Evolutionary conservation across 352 stramenopile species (phyloP).

Genomic region (Globisporangium abappressorium): DNA sequence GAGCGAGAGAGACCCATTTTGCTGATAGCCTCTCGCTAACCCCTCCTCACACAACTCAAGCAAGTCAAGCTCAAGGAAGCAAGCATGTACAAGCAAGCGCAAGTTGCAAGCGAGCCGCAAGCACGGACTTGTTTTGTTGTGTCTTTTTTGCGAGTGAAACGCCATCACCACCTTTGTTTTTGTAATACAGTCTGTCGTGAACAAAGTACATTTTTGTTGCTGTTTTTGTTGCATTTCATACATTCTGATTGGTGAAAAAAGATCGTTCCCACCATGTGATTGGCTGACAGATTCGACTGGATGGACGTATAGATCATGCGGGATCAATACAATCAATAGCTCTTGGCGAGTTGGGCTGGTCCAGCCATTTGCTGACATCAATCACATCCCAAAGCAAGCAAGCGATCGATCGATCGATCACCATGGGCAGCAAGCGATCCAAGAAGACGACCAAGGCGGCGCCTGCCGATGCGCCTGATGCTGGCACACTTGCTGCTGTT

Average conservation of each 20-base stretch:
- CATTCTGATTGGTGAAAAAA: conserved; percentile 18
- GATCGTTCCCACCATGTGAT: neutral
- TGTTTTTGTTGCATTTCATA: conserved; percentile 2
- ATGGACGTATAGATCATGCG: conserved; percentile 21
- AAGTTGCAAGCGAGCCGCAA: neutral
- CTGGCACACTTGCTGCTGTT: neutral
- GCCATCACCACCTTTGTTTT: neutral
- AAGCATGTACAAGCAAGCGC: neutral
- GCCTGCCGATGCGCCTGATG: neutral
- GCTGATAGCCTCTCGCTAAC: neutral
- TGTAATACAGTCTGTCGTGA: conserved; percentile 4
- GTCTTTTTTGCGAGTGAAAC: neutral
- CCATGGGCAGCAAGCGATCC: conserved; percentile 40
- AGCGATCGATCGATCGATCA: conserved; percentile 8
- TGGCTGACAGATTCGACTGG: conserved; percentile 4
- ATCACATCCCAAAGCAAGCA: neutral
- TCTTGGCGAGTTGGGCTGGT: neutral
- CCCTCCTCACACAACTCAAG: neutral
- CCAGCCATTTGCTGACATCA: conserved; percentile 31
- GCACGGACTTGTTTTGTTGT: neutral
- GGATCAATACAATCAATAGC: neutral
- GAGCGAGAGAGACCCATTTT: neutral
- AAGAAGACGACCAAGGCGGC: conserved; percentile 21
- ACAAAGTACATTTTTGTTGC: too few species aligned
- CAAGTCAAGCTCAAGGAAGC: neutral